phyloP scores from a whole-genome alignment of 805 yeast genomes.

The Schwanniomyces pseudopolymorphus region DNA sequence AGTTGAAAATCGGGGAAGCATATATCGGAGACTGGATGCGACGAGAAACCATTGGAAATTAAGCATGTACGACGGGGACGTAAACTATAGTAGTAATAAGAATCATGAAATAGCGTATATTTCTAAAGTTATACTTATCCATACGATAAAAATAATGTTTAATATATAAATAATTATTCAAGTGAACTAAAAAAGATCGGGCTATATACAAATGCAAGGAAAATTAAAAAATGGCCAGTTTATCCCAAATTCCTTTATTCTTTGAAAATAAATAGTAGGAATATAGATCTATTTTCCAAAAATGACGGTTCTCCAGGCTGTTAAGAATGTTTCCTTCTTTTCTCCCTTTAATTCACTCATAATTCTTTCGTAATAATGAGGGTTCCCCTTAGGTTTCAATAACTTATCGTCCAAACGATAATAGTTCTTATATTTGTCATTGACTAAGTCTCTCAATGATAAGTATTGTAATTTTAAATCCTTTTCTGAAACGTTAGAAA shows the following conservation, averaged over 20 bases:
- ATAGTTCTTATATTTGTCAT: conserved; percentile 61
- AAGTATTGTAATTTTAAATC: conserved; percentile 57
- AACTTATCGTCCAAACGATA: conserved; percentile 67
- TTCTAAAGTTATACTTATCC: not conserved
- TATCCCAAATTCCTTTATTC: not conserved
- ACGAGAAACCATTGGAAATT: not conserved
- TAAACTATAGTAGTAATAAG: too few species aligned
- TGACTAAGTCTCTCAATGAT: conserved; percentile 55
- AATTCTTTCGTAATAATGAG: conserved; percentile 71
- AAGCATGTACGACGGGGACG: not conserved
- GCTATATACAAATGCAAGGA: not conserved
- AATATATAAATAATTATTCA: not conserved
- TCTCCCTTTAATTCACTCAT: conserved; percentile 70
- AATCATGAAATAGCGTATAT: not conserved
- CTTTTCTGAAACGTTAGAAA: conserved; percentile 45
- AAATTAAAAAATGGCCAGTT: not conserved
- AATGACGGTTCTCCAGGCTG: conserved; percentile 72
- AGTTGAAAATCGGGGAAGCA: not conserved
- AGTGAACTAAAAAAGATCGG: not conserved
- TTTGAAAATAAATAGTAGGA: not conserved
- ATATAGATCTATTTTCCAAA: conserved; percentile 56
- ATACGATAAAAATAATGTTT: not conserved
- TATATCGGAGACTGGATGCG: not conserved
- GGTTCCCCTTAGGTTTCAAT: conserved; percentile 80
- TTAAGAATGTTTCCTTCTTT: conserved; percentile 59